Conservation (phyloP, 2,329 filamentous ascomycete genomes). For the Ophiostoma australiae region DNA sequence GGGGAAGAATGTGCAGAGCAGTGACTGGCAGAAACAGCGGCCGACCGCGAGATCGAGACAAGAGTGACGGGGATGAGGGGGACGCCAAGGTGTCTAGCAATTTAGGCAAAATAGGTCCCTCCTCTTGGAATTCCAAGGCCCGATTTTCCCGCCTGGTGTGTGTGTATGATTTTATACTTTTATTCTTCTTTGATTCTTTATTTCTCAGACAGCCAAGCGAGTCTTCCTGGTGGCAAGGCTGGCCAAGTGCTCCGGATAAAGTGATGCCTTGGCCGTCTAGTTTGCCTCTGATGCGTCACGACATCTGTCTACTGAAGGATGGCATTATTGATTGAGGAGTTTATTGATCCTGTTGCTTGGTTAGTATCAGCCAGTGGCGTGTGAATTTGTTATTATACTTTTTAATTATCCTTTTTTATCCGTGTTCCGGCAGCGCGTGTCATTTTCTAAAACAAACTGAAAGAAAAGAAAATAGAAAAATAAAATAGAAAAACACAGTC, state of each 20-base stretch:
- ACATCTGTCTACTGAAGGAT: not conserved
- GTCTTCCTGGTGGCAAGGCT: not conserved
- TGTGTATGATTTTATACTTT: not conserved
- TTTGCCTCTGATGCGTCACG: not conserved
- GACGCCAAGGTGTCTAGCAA: not conserved
- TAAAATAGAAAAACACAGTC: not conserved
- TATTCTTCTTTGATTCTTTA: not conserved
- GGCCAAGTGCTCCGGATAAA: slow-evolving; percentile 3
- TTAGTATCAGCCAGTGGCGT: not conserved
- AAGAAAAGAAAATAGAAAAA: no score
- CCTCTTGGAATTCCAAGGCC: not conserved
- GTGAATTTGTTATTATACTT: not conserved
- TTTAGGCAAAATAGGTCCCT: slow-evolving; percentile 5
- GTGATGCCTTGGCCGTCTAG: not conserved
- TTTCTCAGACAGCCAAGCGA: not conserved
- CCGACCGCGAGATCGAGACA: not conserved
- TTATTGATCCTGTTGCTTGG: not conserved
- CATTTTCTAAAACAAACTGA: not conserved
- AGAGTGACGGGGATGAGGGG: not conserved
- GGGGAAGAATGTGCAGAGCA: no score
- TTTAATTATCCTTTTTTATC: not conserved
- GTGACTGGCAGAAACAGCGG: not conserved
- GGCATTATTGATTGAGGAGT: not conserved
- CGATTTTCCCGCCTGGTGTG: not conserved
- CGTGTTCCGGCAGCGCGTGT: not conserved